phyloP scores from a whole-genome alignment of 345 rosid species.

The Clausena lansium region DNA sequence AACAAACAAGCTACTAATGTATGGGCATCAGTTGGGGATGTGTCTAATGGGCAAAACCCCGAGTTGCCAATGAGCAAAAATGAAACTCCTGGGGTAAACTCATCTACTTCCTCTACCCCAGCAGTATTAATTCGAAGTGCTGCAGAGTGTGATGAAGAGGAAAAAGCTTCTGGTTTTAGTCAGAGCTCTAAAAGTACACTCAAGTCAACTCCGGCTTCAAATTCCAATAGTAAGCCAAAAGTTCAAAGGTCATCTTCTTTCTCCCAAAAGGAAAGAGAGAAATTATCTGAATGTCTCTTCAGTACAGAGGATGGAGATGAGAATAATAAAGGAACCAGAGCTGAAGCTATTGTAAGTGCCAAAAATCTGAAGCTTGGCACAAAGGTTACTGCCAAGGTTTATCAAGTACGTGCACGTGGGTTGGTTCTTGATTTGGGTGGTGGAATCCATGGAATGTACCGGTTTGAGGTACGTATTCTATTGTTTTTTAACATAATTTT shows the following conservation, averaged over 20 bases:
- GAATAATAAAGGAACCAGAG: slow-evolving; percentile 19
- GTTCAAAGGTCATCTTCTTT: slow-evolving; percentile 16
- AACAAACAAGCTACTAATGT: slow-evolving; percentile 37
- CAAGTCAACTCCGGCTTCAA: slow-evolving; percentile 25
- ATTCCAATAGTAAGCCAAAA: slow-evolving; percentile 24
- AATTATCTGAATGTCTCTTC: not conserved
- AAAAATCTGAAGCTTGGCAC: slow-evolving; percentile 65
- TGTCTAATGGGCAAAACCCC: slow-evolving; percentile 37
- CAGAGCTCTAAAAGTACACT: slow-evolving; percentile 32
- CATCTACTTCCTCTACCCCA: slow-evolving; percentile 41
- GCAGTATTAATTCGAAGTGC: slow-evolving; percentile 74
- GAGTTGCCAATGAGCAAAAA: slow-evolving; percentile 18
- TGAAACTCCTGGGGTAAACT: slow-evolving; percentile 14
- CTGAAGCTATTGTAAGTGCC: slow-evolving; percentile 28
- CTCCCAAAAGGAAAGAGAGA: slow-evolving; percentile 17
- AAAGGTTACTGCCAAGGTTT: slow-evolving; percentile 57
- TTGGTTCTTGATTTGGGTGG: slow-evolving; percentile 91
- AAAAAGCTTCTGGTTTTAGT: slow-evolving; percentile 37
- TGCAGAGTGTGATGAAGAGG: slow-evolving; percentile 85
- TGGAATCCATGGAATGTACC: slow-evolving; percentile 86
- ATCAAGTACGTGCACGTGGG: slow-evolving; percentile 67
- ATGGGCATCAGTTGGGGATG: slow-evolving; percentile 40
- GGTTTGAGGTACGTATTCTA: slow-evolving; percentile 56
- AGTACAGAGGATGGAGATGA: not conserved
- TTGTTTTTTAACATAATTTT: not conserved